A percentile compares a stretch with the other conserved stretches of the same genome.
Conservation (phyloP, 345 rosid genomes). For the Gossypium thurberi region DNA sequence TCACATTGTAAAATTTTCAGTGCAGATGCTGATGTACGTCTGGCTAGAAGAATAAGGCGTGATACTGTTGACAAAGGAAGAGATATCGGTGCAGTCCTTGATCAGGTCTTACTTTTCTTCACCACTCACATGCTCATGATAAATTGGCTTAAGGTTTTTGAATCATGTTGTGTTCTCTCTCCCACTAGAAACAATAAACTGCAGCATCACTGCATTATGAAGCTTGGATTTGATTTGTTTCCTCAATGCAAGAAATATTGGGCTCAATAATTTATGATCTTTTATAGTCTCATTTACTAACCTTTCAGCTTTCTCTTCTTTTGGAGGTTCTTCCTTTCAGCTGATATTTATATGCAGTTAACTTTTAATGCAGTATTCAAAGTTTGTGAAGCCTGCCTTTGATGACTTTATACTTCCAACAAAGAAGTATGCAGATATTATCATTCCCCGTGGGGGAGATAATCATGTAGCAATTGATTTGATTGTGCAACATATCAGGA, state of each 20-base stretch:
- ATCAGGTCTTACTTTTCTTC: slow-evolving; percentile 52
- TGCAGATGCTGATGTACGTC: slow-evolving; percentile 98
- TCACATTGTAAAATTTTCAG: slow-evolving; percentile 41
- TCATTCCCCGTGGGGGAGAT: slow-evolving; percentile 99
- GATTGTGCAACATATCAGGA: slow-evolving; percentile 95
- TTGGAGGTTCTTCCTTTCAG: not conserved
- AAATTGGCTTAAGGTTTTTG: not conserved
- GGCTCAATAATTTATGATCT: not conserved
- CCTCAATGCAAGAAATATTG: not conserved
- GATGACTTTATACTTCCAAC: slow-evolving; percentile 99
- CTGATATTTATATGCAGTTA: slow-evolving; percentile 11
- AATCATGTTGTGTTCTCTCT: not conserved
- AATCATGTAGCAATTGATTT: slow-evolving; percentile 97
- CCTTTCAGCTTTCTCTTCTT: not conserved
- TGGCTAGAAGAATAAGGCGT: slow-evolving; percentile 94
- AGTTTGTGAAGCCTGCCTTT: slow-evolving; percentile 97
- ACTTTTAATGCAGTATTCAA: slow-evolving; percentile 79
- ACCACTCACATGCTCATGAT: not conserved
- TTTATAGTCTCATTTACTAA: not conserved
- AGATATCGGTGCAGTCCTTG: slow-evolving; percentile 85
- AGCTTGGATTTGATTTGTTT: not conserved
- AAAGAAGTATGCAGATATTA: slow-evolving; percentile 96
- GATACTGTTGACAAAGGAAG: slow-evolving; percentile 85
- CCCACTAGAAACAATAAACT: not conserved
- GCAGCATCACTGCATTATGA: not conserved